Percentiles rank a stretch among this genome's conserved stretches.
Conservation (phyloP, 2,329 filamentous ascomycete species). For the Trichoderma breve region DNA sequence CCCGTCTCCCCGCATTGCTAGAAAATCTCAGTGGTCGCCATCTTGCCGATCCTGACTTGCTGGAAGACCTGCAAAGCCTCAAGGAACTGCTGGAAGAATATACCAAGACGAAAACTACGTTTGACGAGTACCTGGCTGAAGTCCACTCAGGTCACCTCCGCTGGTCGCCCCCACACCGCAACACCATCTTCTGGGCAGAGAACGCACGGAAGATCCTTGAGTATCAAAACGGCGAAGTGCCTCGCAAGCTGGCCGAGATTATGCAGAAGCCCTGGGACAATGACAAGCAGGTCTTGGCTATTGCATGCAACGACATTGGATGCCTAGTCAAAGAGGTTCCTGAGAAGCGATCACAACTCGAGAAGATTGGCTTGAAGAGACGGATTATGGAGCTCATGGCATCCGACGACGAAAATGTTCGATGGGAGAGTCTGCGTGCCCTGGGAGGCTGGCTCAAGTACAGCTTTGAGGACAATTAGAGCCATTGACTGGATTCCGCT, state of each 20-base stretch:
- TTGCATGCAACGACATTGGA: conserved; percentile 92
- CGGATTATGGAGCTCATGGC: conserved; percentile 93
- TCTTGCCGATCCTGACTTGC: conserved; percentile 62
- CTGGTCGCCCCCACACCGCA: conserved; percentile 90
- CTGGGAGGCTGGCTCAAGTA: conserved; percentile 67
- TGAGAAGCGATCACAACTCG: conserved; percentile 74
- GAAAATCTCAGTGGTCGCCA: conserved; percentile 62
- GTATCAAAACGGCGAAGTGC: conserved; percentile 73
- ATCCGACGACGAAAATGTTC: conserved; percentile 80
- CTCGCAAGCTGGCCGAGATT: conserved; percentile 81
- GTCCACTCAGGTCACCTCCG: conserved; percentile 81
- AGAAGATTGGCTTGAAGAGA: conserved; percentile 80
- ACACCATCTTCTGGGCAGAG: conserved; percentile 84
- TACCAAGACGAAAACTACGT: conserved; percentile 69
- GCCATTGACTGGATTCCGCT: background rate
- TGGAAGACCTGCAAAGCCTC: conserved; percentile 60
- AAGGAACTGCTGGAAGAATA: conserved; percentile 65
- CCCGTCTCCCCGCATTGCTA: conserved; percentile 70
- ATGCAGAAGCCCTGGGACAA: conserved; percentile 71
- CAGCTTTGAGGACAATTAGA: conserved; percentile 51
- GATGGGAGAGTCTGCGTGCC: conserved; percentile 89
- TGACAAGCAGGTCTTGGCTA: conserved; percentile 84
- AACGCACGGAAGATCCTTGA: conserved; percentile 87
- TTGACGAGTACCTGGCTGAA: conserved; percentile 88
- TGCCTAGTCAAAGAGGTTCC: conserved; percentile 84